phyloP scores from a whole-genome alignment of 139 green algal species.

The Auxenochlorella pyrenoidosa region DNA sequence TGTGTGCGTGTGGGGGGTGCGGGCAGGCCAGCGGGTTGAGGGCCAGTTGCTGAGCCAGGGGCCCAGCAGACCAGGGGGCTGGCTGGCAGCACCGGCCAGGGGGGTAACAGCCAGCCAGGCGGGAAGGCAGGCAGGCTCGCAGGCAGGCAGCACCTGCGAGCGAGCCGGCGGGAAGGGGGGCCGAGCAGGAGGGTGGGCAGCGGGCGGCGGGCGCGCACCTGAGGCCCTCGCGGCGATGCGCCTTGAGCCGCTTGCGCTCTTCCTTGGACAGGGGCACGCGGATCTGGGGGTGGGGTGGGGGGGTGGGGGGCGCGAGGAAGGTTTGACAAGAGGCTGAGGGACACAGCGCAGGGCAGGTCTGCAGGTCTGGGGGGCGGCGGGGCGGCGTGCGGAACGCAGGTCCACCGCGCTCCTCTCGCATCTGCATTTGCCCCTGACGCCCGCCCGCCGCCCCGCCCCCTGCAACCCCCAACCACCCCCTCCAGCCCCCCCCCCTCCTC shows the following conservation, averaged over 20 bases:
- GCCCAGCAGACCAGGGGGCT: neutral
- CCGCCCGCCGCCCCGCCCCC: neutral
- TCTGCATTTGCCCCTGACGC: neutral
- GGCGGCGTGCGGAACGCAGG: neutral
- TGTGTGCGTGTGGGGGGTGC: neutral
- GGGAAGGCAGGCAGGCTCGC: neutral
- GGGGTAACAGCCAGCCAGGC: no score
- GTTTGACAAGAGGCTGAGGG: neutral
- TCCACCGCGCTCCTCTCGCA: no score
- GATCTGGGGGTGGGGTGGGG: conserved; percentile 24
- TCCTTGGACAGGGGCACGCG: conserved; percentile 85
- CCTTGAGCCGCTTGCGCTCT: conserved; percentile 83
- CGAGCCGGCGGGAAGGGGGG: neutral
- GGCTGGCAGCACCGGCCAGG: neutral
- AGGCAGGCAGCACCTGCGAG: neutral
- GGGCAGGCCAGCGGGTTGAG: neutral
- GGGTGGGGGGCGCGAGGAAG: neutral
- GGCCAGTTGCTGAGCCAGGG: neutral
- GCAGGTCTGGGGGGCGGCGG: neutral
- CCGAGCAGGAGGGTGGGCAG: neutral
- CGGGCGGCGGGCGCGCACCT: conserved; percentile 19
- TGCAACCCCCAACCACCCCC: no score
- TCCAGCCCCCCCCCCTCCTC: neutral
- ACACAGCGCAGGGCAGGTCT: neutral
- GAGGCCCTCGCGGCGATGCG: conserved; percentile 55